Evolutionary conservation across 2,329 filamentous ascomycete genomes (phyloP), one percentile per base, ranked within the genome.

Genomic region (Pyrenophora teres): DNA sequence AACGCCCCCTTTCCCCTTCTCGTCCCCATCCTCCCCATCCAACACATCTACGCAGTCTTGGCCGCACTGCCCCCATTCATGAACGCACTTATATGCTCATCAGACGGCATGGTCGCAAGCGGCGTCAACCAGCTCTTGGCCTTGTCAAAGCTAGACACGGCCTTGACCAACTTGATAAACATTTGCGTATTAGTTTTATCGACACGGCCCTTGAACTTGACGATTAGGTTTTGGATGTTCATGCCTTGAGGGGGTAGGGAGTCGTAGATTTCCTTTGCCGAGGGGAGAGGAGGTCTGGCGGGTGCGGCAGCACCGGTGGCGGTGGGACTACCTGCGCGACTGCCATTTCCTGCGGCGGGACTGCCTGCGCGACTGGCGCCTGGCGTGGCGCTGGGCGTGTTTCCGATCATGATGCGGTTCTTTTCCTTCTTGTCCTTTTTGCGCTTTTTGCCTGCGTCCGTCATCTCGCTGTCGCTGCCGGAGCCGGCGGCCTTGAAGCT

Each of bases 401-500:
- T 79, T 23, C 77, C 75, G 45, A 78, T 73, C 50, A 78, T 84
- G 61, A 84, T 70, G 62, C 79, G 83, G 71, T 82, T 83, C 50
- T 78, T 87, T 63, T 79, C 82, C 69, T 83, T 82, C 48, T 77
- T 86, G 21, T 60, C 46, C 72, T 82, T 83, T 46, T 77, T 86
- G 62, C 79, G 82, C 69, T 82, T 81, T 46, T 76, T 86, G 64
- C 87, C 85, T 31, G 85, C 86, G 32, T 81, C 87, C 1, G 87
- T 90, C 33, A 80, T 86, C 68, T 91, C 88, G 18, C 85, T 88
- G 59, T 92, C 89, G 60, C 87, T 90, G 46, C 83, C 83, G 40
- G 86, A 86, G 32, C 83, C 85, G 40, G 81, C 81, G 41, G 75
- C 80, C 49, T 61, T 64, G 23, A 63, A 52, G 30, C 59, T 46